Evolutionary conservation across 2,329 filamentous ascomycete genomes (phyloP).

Genomic region (Tricladium varicosporioides): DNA sequence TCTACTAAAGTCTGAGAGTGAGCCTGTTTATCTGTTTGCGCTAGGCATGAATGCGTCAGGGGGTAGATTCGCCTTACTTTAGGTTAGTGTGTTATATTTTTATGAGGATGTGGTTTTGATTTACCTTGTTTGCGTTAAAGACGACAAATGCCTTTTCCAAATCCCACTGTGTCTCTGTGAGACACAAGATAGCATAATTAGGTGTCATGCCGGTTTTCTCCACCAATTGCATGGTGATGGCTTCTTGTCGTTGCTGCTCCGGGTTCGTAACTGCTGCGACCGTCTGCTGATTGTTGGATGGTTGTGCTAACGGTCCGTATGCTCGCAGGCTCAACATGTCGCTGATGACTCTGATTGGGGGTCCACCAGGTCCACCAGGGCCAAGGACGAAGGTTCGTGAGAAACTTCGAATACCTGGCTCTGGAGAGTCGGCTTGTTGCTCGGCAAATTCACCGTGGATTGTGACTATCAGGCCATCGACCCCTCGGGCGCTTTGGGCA

Average conservation of each 20-base stretch:
- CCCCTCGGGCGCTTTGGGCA: slow-evolving; percentile 61
- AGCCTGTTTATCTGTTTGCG: slow-evolving; percentile 1
- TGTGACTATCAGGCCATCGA: slow-evolving; percentile 74
- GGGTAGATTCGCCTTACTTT: slow-evolving; percentile 45
- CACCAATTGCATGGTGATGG: slow-evolving; percentile 72
- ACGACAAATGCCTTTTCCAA: slow-evolving; percentile 70
- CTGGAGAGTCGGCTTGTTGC: slow-evolving; percentile 50
- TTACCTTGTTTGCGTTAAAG: slow-evolving; percentile 74
- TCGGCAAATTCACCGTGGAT: slow-evolving; percentile 87
- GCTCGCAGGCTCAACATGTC: slow-evolving; percentile 75
- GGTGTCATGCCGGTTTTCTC: slow-evolving; percentile 77
- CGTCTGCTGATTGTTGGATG: slow-evolving; percentile 15
- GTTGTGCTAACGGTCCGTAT: slow-evolving; percentile 50
- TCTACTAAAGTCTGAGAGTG: too few relatives aligned
- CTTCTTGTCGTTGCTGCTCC: slow-evolving; percentile 50
- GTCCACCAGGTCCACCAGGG: slow-evolving; percentile 61
- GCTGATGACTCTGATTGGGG: slow-evolving; percentile 68
- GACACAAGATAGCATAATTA: slow-evolving; percentile 76
- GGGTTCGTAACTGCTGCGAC: slow-evolving; percentile 22
- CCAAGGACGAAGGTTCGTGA: slow-evolving; percentile 79
- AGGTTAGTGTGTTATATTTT: slow-evolving; percentile 9
- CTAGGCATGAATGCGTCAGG: slow-evolving; percentile 44
- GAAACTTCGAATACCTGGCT: slow-evolving; percentile 70
- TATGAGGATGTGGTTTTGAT: slow-evolving; percentile 18
- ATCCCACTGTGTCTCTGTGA: slow-evolving; percentile 78